Base-by-base conservation (phyloP, 164 flowering plant genomes). In the Tetracentron sinense region DNA sequence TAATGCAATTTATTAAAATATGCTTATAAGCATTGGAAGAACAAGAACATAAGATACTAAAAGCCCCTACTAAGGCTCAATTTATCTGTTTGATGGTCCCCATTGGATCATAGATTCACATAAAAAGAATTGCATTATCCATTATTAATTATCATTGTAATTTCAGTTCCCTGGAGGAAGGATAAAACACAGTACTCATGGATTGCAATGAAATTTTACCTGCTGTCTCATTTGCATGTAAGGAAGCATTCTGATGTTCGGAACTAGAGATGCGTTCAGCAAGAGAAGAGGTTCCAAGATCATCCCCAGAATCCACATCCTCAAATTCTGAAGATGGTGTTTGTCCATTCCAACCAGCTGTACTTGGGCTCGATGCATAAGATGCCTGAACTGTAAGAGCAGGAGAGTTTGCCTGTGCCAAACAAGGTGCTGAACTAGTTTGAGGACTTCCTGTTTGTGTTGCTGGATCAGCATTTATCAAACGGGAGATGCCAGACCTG, bases 331-430 rank as follows among this genome's bases (percentile, higher is more conserved):
- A 70, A 49, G 81, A 75, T 17, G 70, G 57, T 29, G 78, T 53
- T 47, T 71, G 74, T 23, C 82, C 81, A 71, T 67, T 73, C 78
- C 82, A 74, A 27, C 76, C 64, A 21, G 65, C 76, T 48, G 69
- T 76, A 62, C 70, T 80, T 49, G 78, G 79, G 70, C 75, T 82
- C 20, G 85, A 77, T 62, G 76, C 76, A 75, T 65, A 70, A 42
- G 81, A 78, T 27, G 74, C 53, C 57, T 75, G 83, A 70, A 59
- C 73, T n/a, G 76, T 51, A 58, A 52, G 35, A 42, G 64, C 73
- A 62, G 77, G 64, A 56, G 81, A 76, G 33, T 73, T 71, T 27
- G 42, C 69, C 56, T 63, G 78, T 33, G 63, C 23, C 26, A 72
- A 60, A 57, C 33, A 72, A 62, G 64, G 70, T 23, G 68, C 58